Evolutionary conservation across 257 asterid genomes (phyloP).

Genomic region (Oldenlandia corymbosa): DNA sequence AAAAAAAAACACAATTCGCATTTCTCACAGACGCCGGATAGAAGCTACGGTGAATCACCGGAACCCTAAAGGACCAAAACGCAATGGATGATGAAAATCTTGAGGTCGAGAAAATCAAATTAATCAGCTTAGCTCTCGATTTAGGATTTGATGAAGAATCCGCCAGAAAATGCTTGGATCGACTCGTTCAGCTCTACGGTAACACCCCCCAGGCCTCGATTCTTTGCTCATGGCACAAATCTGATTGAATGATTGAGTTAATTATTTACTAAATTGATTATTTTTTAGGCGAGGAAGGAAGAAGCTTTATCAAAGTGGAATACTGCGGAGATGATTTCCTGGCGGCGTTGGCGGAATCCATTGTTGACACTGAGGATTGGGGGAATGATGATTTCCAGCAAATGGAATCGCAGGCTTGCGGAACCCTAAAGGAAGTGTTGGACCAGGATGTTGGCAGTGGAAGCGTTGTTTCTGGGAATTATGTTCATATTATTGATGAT

Average conservation of each 20-base stretch:
- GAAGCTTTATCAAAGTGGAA: slow-evolving; percentile 76
- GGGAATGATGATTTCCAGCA: slow-evolving; percentile 84
- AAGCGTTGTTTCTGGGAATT: slow-evolving; percentile 21
- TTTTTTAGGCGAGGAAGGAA: slow-evolving; percentile 80
- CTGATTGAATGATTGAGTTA: too few species aligned
- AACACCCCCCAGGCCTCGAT: slow-evolving; percentile 14
- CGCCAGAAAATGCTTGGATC: slow-evolving; percentile 57
- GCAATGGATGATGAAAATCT: slow-evolving; percentile 51
- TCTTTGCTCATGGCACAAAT: background rate
- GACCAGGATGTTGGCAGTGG: slow-evolving; percentile 37
- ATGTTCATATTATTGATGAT: slow-evolving; percentile 46
- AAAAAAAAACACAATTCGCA: slow-evolving; percentile 17
- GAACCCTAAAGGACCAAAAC: slow-evolving; percentile 8
- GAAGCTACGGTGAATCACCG: slow-evolving; percentile 4
- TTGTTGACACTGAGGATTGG: slow-evolving; percentile 87
- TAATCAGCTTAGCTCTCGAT: slow-evolving; percentile 78
- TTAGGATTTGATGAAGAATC: slow-evolving; percentile 75
- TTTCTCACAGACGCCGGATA: background rate
- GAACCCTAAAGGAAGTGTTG: slow-evolving; percentile 63
- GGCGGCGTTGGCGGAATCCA: slow-evolving; percentile 77
- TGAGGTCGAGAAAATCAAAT: slow-evolving; percentile 64
- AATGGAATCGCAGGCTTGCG: slow-evolving; percentile 84
- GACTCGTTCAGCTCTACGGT: slow-evolving; percentile 77
- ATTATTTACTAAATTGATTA: background rate
- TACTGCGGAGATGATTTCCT: slow-evolving; percentile 85